These are phyloP conservation scores for Paramecium sonneborni DNA, from an alignment of 73 alveolate species.

Conservation along the genomic window DNA sequence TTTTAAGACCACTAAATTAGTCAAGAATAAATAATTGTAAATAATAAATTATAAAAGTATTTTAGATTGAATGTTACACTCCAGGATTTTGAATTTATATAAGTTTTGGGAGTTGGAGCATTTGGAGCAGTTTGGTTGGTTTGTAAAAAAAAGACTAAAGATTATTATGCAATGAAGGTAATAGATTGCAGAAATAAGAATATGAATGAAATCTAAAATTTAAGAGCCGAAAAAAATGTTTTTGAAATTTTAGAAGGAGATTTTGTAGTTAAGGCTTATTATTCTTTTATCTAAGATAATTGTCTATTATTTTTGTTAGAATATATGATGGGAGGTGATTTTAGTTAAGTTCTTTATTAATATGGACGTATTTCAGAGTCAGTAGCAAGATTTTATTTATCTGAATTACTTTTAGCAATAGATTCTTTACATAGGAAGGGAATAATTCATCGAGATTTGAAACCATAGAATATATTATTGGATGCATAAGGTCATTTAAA, in stretches of 20 bases:
- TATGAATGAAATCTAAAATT: neutral
- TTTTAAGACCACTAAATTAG: neutral
- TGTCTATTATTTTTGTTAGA: conserved; percentile 59
- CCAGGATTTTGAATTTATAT: conserved; percentile 56
- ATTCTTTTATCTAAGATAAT: conserved; percentile 58
- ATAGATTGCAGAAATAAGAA: conserved; percentile 61
- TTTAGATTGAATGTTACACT: conserved; percentile 8
- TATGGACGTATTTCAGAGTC: conserved; percentile 71
- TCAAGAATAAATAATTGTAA: conserved; percentile 25
- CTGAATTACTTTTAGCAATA: conserved; percentile 73
- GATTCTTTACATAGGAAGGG: conserved; percentile 74
- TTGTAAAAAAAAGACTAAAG: conserved; percentile 58
- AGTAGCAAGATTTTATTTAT: conserved; percentile 75
- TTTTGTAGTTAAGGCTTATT: conserved; percentile 63
- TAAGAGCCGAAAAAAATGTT: conserved; percentile 65
- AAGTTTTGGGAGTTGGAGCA: conserved; percentile 65
- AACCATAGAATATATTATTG: conserved; percentile 77
- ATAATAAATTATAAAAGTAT: neutral
- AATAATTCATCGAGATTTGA: conserved; percentile 77
- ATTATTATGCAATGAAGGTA: conserved; percentile 61
- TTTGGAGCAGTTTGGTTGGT: conserved; percentile 70
- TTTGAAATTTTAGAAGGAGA: conserved; percentile 65
- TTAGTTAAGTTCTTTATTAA: conserved; percentile 49
- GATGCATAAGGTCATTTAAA: conserved; percentile 77
- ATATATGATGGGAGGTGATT: conserved; percentile 67